A percentile compares a stretch with the other conserved stretches of the same genome.
These are phyloP conservation scores for Penicillium janthinellum DNA, from an alignment of 2,329 filamentous ascomycete genomes.

Conservation along the genomic window DNA sequence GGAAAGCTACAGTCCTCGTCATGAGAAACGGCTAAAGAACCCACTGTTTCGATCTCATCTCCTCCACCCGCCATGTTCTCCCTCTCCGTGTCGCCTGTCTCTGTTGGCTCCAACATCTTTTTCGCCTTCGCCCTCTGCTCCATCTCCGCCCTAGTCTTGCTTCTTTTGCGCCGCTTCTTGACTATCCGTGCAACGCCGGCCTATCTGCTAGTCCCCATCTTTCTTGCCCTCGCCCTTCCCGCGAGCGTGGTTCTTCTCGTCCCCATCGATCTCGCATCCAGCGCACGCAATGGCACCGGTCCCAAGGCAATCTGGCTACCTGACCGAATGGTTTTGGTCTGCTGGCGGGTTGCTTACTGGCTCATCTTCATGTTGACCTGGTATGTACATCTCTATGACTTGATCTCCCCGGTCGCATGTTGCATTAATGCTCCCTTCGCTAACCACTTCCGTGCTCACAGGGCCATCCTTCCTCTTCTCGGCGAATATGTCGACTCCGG, in stretches of 20 bases:
- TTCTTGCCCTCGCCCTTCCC: conserved; percentile 91
- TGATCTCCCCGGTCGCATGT: neutral
- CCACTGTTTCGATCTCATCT: neutral
- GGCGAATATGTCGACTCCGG: conserved; percentile 95
- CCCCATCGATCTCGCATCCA: conserved; percentile 92
- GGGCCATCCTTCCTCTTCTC: conserved; percentile 87
- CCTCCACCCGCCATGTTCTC: conserved; percentile 30
- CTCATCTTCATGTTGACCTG: conserved; percentile 93
- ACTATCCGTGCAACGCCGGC: conserved; percentile 87
- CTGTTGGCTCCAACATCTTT: conserved; percentile 79
- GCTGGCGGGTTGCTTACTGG: conserved; percentile 97
- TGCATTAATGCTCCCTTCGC: neutral
- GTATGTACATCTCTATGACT: conserved; percentile 52
- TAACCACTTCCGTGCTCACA: conserved; percentile 39
- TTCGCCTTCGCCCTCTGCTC: conserved; percentile 69
- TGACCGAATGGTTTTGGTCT: conserved; percentile 73
- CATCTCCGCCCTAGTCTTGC: conserved; percentile 75
- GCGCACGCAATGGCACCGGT: conserved; percentile 70
- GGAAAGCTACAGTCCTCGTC: conserved; percentile 5
- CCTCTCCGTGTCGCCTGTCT: conserved; percentile 43
- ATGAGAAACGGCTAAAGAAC: conserved; percentile 21
- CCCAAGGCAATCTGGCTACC: conserved; percentile 86
- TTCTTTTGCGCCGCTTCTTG: conserved; percentile 86
- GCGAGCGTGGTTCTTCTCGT: conserved; percentile 89
- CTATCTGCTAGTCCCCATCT: conserved; percentile 88